Conservation (phyloP, 2,329 filamentous ascomycete species). For the Anthostomella pinea region DNA sequence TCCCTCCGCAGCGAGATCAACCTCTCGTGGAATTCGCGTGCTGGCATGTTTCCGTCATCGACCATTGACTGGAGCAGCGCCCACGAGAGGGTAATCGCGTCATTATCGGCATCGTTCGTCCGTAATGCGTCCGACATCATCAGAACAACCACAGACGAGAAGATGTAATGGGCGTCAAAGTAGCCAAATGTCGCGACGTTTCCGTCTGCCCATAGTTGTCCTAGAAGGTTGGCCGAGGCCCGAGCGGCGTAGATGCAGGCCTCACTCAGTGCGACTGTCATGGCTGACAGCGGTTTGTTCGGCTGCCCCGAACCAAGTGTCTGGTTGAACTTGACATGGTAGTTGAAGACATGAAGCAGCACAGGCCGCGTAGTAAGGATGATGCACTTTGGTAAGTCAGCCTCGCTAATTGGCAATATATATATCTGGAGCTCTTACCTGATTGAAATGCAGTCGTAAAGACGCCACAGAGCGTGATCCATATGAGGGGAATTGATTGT, state of each 20-base stretch:
- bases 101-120: constrained; percentile 17
- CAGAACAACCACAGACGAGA: constrained; percentile 24
- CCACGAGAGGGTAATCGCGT: constrained; percentile 20
- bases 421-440: constrained; percentile 5
- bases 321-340: constrained; percentile 7
- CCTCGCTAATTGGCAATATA: background rate
- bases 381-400: constrained; percentile 10
- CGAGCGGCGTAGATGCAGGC: constrained; percentile 28
- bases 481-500: constrained; percentile 14
- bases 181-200: constrained; percentile 27
- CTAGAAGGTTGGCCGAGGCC: constrained; percentile 22
- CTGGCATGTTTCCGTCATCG: constrained; percentile 28
- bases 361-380: constrained; percentile 20
- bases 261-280: constrained; percentile 30
- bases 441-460: constrained; percentile 19
- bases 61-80: constrained; percentile 26
- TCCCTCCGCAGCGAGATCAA: constrained; percentile 15
- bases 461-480: constrained; percentile 18
- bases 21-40: constrained; percentile 23
- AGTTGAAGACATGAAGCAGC: constrained; percentile 17
- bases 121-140: constrained; percentile 25
- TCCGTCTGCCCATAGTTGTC: constrained; percentile 26
- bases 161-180: constrained; percentile 29
- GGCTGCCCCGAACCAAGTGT: background rate
- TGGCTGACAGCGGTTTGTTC: constrained; percentile 23